Evolutionary conservation across 225 moss, liverwort and hornwort species (phyloP).

Genomic region (Straminergon stramineum): DNA sequence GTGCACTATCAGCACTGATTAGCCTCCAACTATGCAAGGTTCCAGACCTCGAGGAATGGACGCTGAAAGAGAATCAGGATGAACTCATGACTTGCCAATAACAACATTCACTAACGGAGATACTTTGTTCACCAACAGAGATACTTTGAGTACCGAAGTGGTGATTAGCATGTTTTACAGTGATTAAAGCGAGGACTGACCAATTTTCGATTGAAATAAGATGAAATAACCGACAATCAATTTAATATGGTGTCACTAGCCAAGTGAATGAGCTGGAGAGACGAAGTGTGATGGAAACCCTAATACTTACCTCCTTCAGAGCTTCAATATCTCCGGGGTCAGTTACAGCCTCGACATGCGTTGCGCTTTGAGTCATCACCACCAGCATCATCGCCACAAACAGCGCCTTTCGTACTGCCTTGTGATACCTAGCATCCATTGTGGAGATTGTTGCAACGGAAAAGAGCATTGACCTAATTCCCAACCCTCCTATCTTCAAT

Average conservation of each 20-base stretch:
- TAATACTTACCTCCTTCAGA: conserved; percentile 25
- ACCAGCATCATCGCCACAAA: neutral
- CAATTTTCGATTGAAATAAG: neutral
- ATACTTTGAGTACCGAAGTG: neutral
- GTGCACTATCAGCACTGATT: neutral
- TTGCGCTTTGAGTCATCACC: neutral
- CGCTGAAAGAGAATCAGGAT: neutral
- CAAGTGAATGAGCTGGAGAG: neutral
- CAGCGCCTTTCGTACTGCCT: neutral
- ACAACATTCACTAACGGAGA: neutral
- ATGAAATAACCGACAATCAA: neutral
- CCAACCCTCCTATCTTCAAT: neutral
- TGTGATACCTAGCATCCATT: conserved; percentile 3
- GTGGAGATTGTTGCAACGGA: neutral
- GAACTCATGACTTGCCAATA: neutral
- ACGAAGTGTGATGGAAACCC: neutral
- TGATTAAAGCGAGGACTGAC: neutral
- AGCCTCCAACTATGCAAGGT: neutral
- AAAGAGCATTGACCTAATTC: neutral
- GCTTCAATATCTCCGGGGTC: conserved; percentile 31
- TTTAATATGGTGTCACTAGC: neutral
- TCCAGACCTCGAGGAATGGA: neutral
- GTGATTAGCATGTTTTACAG: neutral
- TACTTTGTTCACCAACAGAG: neutral
- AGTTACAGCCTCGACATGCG: conserved; percentile 19